These are phyloP conservation scores for Arthrocladium fulminans DNA, from an alignment of 2,329 filamentous ascomycete genomes.

Conservation along the genomic window DNA sequence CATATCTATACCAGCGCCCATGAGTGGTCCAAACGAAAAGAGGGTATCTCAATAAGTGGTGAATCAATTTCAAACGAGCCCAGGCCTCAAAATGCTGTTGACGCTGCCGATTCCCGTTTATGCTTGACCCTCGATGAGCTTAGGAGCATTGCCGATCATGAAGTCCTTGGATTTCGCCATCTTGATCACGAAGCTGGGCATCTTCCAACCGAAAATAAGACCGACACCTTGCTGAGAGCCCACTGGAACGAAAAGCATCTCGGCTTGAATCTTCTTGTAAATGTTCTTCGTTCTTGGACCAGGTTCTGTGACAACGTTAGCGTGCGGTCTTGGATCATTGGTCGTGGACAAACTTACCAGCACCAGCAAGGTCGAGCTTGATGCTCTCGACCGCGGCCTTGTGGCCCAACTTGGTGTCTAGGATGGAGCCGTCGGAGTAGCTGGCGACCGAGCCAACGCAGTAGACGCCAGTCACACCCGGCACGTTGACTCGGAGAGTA, in stretches of 20 bases:
- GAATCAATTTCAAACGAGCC: not conserved
- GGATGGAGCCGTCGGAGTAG: slow-evolving; percentile 21
- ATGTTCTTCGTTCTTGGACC: slow-evolving; percentile 24
- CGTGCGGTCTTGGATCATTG: not conserved
- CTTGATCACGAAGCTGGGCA: slow-evolving; percentile 32
- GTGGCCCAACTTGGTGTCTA: slow-evolving; percentile 21
- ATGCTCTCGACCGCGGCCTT: slow-evolving; percentile 19
- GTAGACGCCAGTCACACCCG: slow-evolving; percentile 21
- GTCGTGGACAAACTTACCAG: slow-evolving; percentile 14
- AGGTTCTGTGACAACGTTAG: slow-evolving; percentile 16
- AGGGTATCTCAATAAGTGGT: slow-evolving; percentile 5
- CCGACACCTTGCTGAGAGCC: slow-evolving; percentile 33
- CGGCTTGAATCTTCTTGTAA: slow-evolving; percentile 27
- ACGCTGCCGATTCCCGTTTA: slow-evolving; percentile 2
- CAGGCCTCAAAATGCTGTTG: not conserved
- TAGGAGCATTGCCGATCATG: slow-evolving; percentile 26
- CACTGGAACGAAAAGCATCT: slow-evolving; percentile 33
- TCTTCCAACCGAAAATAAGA: slow-evolving; percentile 28
- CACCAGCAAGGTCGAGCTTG: slow-evolving; percentile 19
- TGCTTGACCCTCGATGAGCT: slow-evolving; percentile 21
- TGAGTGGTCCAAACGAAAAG: not conserved
- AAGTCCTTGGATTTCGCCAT: slow-evolving; percentile 31
- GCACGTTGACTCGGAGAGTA: slow-evolving; percentile 22
- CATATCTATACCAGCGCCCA: not conserved
- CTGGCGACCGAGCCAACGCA: slow-evolving; percentile 20